Evolutionary conservation across 2,329 filamentous ascomycete genomes (phyloP).

Genomic region (Claviceps digitariae): DNA sequence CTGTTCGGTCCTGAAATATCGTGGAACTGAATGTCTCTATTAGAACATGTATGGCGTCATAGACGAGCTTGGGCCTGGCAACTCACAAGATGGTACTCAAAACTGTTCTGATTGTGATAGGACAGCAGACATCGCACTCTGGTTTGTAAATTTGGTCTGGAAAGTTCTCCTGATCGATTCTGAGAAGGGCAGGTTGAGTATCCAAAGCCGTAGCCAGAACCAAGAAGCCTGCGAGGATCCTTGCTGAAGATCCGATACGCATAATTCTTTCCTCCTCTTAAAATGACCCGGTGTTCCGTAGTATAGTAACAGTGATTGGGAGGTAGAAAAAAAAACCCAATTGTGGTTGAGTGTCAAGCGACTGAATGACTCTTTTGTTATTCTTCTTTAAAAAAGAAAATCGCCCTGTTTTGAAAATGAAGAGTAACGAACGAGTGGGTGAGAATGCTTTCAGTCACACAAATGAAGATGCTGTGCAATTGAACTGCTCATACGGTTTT

Average conservation of each 20-base stretch:
- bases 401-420: not conserved
- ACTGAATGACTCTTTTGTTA: not conserved
- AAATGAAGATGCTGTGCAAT: not conserved
- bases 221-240: not conserved
- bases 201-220: not conserved
- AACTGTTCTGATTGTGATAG: constrained; percentile 2
- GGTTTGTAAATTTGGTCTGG: constrained; percentile 1
- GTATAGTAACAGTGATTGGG: not conserved
- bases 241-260: not conserved
- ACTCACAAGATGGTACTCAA: constrained; percentile 3
- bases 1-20: constrained; percentile 4
- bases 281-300: not conserved
- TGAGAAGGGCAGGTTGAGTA: not conserved
- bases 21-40: constrained; percentile 2
- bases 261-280: not conserved
- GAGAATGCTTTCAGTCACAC: not conserved
- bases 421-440: not conserved
- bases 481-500: not conserved
- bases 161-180: not conserved
- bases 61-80: not conserved
- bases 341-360: not conserved
- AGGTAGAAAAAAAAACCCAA: not conserved
- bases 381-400: not conserved
- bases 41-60: not conserved
- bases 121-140: constrained; percentile 1